Percentiles rank a stretch among this genome's conserved stretches.
Conservation (phyloP, 2,329 filamentous ascomycete genomes). For the Mollisia scopiformis region DNA sequence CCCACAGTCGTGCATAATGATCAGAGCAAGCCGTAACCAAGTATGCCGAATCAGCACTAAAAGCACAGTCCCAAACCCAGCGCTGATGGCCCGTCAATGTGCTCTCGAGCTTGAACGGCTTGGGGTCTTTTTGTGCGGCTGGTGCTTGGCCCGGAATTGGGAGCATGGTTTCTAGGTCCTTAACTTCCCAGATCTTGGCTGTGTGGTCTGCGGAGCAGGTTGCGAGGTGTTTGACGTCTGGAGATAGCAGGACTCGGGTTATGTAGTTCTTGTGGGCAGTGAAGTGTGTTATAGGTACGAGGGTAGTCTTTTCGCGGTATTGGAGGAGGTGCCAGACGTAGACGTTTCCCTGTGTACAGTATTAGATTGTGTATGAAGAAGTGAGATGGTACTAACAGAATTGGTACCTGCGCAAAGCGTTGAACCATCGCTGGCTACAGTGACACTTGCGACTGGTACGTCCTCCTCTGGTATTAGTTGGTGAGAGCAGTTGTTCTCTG, state of each 20-base stretch:
- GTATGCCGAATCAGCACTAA: constrained; percentile 74
- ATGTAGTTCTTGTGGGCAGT: constrained; percentile 74
- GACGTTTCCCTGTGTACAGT: constrained; percentile 76
- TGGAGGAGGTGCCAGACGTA: constrained; percentile 97
- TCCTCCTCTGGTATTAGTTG: constrained; percentile 97
- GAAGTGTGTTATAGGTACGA: constrained; percentile 73
- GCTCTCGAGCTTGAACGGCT: constrained; percentile 67
- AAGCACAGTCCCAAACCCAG: constrained; percentile 82
- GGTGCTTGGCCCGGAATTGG: constrained; percentile 30
- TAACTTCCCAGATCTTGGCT: constrained; percentile 93
- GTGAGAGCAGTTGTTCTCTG: constrained; percentile 95
- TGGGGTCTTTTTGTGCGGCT: constrained; percentile 44
- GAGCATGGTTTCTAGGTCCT: constrained; percentile 62
- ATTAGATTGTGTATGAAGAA: constrained; percentile 20
- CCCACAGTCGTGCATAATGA: constrained; percentile 75
- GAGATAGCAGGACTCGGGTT: constrained; percentile 73
- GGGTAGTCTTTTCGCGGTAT: constrained; percentile 64
- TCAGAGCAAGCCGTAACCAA: constrained; percentile 75
- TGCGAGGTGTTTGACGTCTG: constrained; percentile 74
- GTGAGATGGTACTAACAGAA: constrained; percentile 55
- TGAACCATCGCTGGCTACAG: constrained; percentile 91
- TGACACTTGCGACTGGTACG: constrained; percentile 90
- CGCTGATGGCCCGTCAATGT: constrained; percentile 73
- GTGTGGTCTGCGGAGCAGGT: constrained; percentile 79
- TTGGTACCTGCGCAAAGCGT: constrained; percentile 94